Evolutionary conservation across 2,329 filamentous ascomycete species (phyloP), one percentile per base, ranked within the genome.

Genomic region (Trichoderma polysporum): DNA sequence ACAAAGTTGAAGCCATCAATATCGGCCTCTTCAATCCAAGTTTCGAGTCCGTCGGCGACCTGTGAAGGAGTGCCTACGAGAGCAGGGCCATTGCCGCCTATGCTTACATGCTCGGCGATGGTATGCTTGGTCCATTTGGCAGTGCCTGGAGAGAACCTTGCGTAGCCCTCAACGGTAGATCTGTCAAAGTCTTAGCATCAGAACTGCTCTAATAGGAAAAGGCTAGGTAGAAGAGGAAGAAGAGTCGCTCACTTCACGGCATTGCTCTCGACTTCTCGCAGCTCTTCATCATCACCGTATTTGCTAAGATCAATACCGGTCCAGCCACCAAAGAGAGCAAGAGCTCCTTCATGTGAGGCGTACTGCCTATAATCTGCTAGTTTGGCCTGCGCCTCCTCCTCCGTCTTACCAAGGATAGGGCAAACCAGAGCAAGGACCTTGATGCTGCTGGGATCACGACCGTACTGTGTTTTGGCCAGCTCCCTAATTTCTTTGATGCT

Each of bases 241-340:
- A 17, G 9, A n/a, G 10, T 7, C 2, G 66, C 69, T 57, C 27
- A 84, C 67, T 80, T 76, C 64, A 89, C 87, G 1, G 86, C 88
- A 74, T 90, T 88, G 70, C 84, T 85, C 74, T 88, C 83, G 12
- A 90, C 86, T 62, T 86, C 79, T 49, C 88, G 78, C 68, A 91
- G 74, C 73, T 91, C 88, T 73, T 91, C 83, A 17, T 90, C 88
- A 54, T 91, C 89, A 0, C 80, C 84, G 71, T 90, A 91, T 60
- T 85, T 80, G 35, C 82, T 79, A 15, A 85, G 70, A 62, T 85
- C 82, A 27, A 84, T 83, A 2, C 83, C 90, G 0, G 90, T 92
- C 90, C 90, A 93, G 1, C 90, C 90, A 22, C 89, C 89, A 71
- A 92, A 93, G 19, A 92, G 76, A 1, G 90, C 88, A 66, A 92